Conservation (phyloP, 164 flowering plant species). For the Vitis amurensis region DNA sequence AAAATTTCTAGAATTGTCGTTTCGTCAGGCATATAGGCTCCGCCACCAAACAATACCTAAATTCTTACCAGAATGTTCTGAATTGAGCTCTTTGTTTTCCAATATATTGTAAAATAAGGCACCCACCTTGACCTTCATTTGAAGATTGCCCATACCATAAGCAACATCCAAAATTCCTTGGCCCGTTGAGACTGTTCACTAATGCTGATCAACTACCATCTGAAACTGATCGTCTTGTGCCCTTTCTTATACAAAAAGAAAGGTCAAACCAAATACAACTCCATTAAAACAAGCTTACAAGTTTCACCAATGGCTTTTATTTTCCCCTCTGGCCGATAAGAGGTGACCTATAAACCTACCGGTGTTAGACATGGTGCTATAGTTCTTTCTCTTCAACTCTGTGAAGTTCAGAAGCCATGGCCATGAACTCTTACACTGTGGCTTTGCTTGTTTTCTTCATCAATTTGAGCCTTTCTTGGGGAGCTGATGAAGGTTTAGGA, state of each 20-base stretch:
- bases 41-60: constrained; percentile 2
- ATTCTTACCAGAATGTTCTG: too few relatives aligned
- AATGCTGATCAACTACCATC: constrained; percentile 46
- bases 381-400: background rate
- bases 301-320: constrained; percentile 21
- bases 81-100: background rate
- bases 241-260: background rate
- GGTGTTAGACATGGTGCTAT: constrained; percentile 1
- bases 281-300: constrained; percentile 18
- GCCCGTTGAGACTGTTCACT: constrained; percentile 3
- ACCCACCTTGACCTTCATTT: background rate
- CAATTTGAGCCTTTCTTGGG: constrained; percentile 13
- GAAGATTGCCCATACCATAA: constrained; percentile 15
- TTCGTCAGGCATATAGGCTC: too few relatives aligned
- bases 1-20: too few relatives aligned
- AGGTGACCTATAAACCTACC: constrained; percentile 6
- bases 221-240: constrained; percentile 12
- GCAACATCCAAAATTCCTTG: constrained; percentile 15
- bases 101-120: background rate
- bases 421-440: constrained; percentile 10
- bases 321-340: background rate
- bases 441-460: constrained; percentile 20
- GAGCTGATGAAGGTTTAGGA: constrained; percentile 34
- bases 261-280: constrained; percentile 52
- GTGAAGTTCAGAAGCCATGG: constrained; percentile 13